Base-by-base conservation (phyloP, 495 filamentous ascomycete species). In the Penicillium lividum region DNA sequence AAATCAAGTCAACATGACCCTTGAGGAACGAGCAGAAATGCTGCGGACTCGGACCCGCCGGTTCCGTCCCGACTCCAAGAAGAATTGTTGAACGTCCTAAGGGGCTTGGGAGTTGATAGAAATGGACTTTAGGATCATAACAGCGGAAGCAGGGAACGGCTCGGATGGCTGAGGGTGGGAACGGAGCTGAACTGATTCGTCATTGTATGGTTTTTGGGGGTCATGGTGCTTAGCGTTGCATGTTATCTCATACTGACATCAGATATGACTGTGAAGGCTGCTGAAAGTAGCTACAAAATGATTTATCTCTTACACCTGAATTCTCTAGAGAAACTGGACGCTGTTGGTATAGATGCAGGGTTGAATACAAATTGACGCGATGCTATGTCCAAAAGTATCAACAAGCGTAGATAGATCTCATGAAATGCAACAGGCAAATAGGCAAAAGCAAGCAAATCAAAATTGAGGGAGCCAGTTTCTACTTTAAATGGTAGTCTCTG, bases 21-120 rank as follows among this genome's bases (percentile, higher is more conserved):
- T 82, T 56, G 76, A 81, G 43, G 77, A 90, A 69, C 69, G 80
- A 22, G 86, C 80, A 27, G 81, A 77, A 16, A 82, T 90, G 85
- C 66, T 91, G 56, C 77, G 77, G 55, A 73, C 66, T 11, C 86
- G 86, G 74, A 88, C 87, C 16, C 74, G 79, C 28, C 76, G 69
- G 42, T 89, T 91, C 63, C 27, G 22, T 16, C 33, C 51, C 7
- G 42, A 46, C 5, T 3, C 27, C 15, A 55, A 55, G 18, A 55
- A 55, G 53, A 38, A 34, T 7, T 25, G 10, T 10, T 53, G 31
- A 52, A 16, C 11, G 15, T 40, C 15, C 27, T 4, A 25, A 28
- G 10, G 10, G 7, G 28, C 18, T 13, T 28, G 45, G 45, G 45
- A 13, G 28, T 47, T 6, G 11, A 47, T 47, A 28, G 45, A 28